These are phyloP conservation scores for Leccinum variicolor DNA, from an alignment of 768 basidiomycete genomes.

Conservation along the genomic window DNA sequence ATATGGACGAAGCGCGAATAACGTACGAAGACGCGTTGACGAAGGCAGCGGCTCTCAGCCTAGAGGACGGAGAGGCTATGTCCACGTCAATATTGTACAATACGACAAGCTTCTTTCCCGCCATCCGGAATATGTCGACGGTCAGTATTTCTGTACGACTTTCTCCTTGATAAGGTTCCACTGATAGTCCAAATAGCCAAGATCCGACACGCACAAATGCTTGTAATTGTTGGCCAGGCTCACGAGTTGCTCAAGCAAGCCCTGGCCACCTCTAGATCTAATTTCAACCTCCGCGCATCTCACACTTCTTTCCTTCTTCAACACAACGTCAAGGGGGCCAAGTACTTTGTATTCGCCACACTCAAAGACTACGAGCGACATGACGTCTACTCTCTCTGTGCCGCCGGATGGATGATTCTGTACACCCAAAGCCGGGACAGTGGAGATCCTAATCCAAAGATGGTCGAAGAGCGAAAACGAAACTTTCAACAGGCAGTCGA, in stretches of 20 bases:
- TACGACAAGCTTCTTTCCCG: constrained; percentile 83
- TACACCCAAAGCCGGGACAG: constrained; percentile 86
- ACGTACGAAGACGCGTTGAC: constrained; percentile 77
- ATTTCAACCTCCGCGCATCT: constrained; percentile 86
- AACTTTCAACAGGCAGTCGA: constrained; percentile 85
- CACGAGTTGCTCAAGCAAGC: constrained; percentile 90
- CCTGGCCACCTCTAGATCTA: constrained; percentile 68
- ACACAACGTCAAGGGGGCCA: constrained; percentile 67
- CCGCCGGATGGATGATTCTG: constrained; percentile 83
- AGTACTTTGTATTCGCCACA: constrained; percentile 84
- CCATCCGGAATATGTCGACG: constrained; percentile 96
- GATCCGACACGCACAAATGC: constrained; percentile 83
- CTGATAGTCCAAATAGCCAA: constrained; percentile 54
- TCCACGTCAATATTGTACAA: constrained; percentile 82
- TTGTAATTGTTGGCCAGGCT: constrained; percentile 66
- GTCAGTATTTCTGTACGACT: constrained; percentile 43
- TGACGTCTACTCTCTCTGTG: constrained; percentile 89
- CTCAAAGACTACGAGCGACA: constrained; percentile 83
- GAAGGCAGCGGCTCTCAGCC: constrained; percentile 43
- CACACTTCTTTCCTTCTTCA: constrained; percentile 93
- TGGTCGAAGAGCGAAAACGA: constrained; percentile 59
- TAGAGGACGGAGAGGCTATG: constrained; percentile 59
- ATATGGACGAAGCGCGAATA: constrained; percentile 49
- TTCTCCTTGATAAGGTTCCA: neutral
- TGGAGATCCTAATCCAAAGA: constrained; percentile 56